Evolutionary conservation across 345 rosid species (phyloP).

Genomic region (Gossypium thurberi): DNA sequence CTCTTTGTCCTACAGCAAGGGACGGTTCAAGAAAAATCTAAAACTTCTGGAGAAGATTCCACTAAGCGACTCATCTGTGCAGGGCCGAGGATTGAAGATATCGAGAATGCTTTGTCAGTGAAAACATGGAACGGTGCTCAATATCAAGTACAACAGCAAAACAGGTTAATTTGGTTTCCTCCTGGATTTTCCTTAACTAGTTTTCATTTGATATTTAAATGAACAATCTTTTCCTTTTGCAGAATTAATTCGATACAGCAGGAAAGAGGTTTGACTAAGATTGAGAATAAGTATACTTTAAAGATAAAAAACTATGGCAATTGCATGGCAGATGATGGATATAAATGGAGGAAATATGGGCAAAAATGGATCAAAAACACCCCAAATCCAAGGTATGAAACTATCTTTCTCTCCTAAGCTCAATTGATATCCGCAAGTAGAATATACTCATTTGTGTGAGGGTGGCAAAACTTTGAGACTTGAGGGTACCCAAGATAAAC

Average conservation of each 20-base stretch:
- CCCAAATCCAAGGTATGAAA: constrained; percentile 64
- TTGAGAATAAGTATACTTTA: constrained; percentile 63
- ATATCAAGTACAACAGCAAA: constrained; percentile 16
- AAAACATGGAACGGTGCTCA: constrained; percentile 18
- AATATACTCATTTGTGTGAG: too few species aligned
- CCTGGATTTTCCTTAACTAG: neutral
- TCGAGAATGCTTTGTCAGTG: constrained; percentile 38
- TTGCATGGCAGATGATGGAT: constrained; percentile 71
- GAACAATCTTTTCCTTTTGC: neutral
- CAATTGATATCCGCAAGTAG: too few species aligned
- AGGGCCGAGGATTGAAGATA: constrained; percentile 50
- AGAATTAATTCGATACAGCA: constrained; percentile 16
- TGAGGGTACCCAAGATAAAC: too few species aligned
- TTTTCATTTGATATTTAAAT: neutral
- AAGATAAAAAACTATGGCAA: constrained; percentile 49
- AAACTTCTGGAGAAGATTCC: constrained; percentile 19
- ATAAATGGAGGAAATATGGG: constrained; percentile 94
- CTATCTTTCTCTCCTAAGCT: neutral
- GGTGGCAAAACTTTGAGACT: too few species aligned
- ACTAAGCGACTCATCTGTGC: constrained; percentile 34
- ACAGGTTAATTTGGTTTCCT: constrained; percentile 21
- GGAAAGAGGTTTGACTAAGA: constrained; percentile 34
- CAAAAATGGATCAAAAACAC: constrained; percentile 83
- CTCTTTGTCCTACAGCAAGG: constrained; percentile 32
- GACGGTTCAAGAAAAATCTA: constrained; percentile 10